Evolutionary conservation across 805 yeast genomes (phyloP).

Genomic region (Zygosaccharomyces rouxii): DNA sequence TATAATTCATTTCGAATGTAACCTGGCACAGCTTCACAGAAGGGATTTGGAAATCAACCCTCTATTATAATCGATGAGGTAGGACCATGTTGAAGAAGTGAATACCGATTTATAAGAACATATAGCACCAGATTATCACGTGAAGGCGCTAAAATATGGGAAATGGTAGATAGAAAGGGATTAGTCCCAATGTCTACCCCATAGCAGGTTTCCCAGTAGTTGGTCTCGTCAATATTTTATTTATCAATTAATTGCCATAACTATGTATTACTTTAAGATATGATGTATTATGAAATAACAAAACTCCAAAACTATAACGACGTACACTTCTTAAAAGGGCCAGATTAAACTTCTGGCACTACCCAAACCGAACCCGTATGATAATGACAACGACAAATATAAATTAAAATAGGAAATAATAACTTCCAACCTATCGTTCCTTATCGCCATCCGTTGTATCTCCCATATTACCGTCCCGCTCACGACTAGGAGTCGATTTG

Average conservation of each 20-base stretch:
- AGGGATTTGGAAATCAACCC: not conserved
- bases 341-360: slow-evolving; percentile 3
- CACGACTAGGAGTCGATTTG: slow-evolving; percentile 5
- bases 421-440: not conserved
- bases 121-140: not conserved
- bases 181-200: not conserved
- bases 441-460: slow-evolving; percentile 3
- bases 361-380: slow-evolving; percentile 5
- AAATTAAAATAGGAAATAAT: not conserved
- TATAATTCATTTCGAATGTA: slow-evolving; percentile 13
- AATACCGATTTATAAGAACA: not conserved
- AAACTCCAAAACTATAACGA: slow-evolving; percentile 6
- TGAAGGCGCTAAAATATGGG: not conserved
- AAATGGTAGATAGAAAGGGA: not conserved
- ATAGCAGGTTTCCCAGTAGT: not conserved
- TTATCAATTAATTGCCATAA: not conserved
- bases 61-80: not conserved
- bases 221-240: not conserved
- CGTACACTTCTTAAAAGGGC: slow-evolving; percentile 2
- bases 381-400: not conserved
- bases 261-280: not conserved
- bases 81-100: not conserved
- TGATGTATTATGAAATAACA: not conserved
- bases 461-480: slow-evolving; percentile 4
- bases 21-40: not conserved